A percentile compares a stretch with the other conserved stretches of the same genome.
Evolutionary conservation across 2,329 filamentous ascomycete genomes (phyloP).

Genomic region (Domatiomyces catenatus): DNA sequence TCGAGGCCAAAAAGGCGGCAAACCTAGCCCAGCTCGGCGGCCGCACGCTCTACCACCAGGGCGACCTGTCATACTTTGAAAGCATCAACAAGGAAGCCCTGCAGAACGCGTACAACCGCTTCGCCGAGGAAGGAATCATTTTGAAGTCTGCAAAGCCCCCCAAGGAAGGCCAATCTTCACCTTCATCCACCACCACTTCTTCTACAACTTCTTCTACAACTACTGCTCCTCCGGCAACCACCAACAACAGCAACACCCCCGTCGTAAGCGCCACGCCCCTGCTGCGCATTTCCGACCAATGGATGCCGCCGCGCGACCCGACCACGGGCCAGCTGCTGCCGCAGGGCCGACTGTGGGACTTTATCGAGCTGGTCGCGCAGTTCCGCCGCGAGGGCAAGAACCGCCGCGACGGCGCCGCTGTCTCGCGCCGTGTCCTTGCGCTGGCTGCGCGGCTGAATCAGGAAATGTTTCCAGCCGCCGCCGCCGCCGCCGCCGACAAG

Average conservation of each 20-base stretch:
- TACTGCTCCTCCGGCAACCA: not conserved
- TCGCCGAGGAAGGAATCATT: slow-evolving; percentile 82
- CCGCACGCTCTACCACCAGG: slow-evolving; percentile 94
- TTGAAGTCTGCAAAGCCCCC: slow-evolving; percentile 45
- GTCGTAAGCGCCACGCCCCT: slow-evolving; percentile 17
- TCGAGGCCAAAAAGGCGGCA: slow-evolving; percentile 63
- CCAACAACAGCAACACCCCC: slow-evolving; percentile 8
- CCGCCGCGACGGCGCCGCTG: slow-evolving; percentile 77
- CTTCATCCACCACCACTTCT: not conserved
- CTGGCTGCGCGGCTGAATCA: slow-evolving; percentile 61
- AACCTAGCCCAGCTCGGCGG: slow-evolving; percentile 72
- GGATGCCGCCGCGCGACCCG: slow-evolving; percentile 54
- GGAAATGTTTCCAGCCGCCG: slow-evolving; percentile 30
- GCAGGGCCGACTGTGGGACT: slow-evolving; percentile 72
- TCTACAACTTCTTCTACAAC: not conserved
- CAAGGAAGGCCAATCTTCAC: slow-evolving; percentile 33
- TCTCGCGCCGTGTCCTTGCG: slow-evolving; percentile 62
- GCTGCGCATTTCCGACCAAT: slow-evolving; percentile 56
- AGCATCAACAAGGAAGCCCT: slow-evolving; percentile 96
- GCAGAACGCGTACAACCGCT: slow-evolving; percentile 78
- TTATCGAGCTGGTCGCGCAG: slow-evolving; percentile 73
- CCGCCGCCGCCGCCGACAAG: not conserved
- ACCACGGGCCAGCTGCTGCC: slow-evolving; percentile 47
- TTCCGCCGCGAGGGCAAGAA: slow-evolving; percentile 88
- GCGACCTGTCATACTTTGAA: slow-evolving; percentile 92